Evolutionary conservation across 2,329 filamentous ascomycete genomes (phyloP).

Genomic region (Periconia sp.): DNA sequence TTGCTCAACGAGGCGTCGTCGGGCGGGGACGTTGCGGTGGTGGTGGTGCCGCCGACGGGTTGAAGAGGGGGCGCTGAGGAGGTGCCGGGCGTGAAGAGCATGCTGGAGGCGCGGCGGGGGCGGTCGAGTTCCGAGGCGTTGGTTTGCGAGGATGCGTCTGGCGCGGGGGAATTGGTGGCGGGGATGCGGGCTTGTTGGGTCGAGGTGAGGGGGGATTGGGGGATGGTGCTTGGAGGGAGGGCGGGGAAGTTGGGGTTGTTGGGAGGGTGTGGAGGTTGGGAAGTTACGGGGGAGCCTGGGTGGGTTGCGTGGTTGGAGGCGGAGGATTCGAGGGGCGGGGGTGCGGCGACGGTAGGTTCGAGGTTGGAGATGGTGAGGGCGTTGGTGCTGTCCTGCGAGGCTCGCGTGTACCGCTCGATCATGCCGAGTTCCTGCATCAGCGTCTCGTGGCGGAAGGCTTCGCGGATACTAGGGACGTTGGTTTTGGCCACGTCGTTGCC

Average conservation of each 20-base stretch:
- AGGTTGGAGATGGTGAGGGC: conserved; percentile 41
- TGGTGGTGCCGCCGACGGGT: conserved; percentile 8
- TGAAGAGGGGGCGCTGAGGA: conserved; percentile 22
- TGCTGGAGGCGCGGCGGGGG: conserved; percentile 31
- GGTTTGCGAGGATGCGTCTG: conserved; percentile 7
- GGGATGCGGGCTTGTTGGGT: conserved; percentile 43
- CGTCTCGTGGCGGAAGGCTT: conserved; percentile 87
- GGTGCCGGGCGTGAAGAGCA: conserved; percentile 27
- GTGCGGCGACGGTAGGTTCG: conserved; percentile 18
- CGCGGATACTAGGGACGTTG: conserved; percentile 90
- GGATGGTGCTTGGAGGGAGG: conserved; percentile 34
- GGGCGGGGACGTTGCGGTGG: conserved; percentile 2
- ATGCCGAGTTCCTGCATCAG: conserved; percentile 80
- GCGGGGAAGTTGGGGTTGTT: conserved; percentile 35
- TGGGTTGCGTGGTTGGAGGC: conserved; percentile 32
- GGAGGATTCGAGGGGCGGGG: conserved; percentile 27
- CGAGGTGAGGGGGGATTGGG: conserved; percentile 25
- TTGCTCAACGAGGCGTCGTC: conserved; percentile 16
- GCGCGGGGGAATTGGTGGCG: conserved; percentile 17
- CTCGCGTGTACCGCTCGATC: conserved; percentile 48
- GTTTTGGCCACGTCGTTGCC: conserved; percentile 95
- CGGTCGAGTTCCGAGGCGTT: conserved; percentile 18
- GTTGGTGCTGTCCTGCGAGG: conserved; percentile 29
- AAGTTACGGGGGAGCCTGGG: conserved; percentile 43
- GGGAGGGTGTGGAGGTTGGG: conserved; percentile 38